A percentile compares a stretch with the other conserved stretches of the same genome.
Conservation (phyloP, 2,329 filamentous ascomycete species). For the Escovopsis weberi region DNA sequence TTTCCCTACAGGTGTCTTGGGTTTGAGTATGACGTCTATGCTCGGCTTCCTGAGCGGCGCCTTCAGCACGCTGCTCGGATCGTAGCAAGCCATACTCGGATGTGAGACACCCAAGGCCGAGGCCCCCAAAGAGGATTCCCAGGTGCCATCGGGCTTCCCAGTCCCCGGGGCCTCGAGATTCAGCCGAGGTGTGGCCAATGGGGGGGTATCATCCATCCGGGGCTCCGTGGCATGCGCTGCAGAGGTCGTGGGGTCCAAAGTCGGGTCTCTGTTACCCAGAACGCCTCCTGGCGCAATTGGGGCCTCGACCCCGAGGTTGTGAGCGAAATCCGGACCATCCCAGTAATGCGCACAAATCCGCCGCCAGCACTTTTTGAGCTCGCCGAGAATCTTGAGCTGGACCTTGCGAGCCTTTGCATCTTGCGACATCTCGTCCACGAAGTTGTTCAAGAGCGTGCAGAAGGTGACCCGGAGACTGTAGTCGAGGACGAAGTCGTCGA, state of each 20-base stretch:
- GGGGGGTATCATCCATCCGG: conserved; percentile 27
- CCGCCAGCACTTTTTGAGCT: conserved; percentile 96
- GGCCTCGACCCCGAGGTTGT: conserved; percentile 44
- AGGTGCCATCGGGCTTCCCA: no score
- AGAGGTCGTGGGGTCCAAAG: conserved; percentile 40
- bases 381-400: conserved; percentile 71
- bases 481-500: conserved; percentile 79
- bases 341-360: conserved; percentile 81
- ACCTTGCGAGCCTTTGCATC: conserved; percentile 32
- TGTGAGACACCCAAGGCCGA: no score
- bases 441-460: conserved; percentile 64
- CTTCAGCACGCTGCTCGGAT: conserved; percentile 13
- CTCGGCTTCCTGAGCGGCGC: not conserved
- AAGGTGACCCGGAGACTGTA: conserved; percentile 62
- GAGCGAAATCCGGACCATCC: conserved; percentile 57
- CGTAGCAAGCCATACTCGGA: not conserved
- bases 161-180: no score
- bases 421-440: conserved; percentile 39
- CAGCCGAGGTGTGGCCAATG: conserved; percentile 9
- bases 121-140: no score
- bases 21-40: conserved; percentile 21
- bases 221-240: conserved; percentile 28
- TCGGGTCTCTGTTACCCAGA: conserved; percentile 43
- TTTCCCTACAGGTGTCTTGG: conserved; percentile 43
- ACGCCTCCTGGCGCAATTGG: conserved; percentile 66